Base-by-base conservation (phyloP, 1,284 basidiomycete genomes). In the Naganishia cerealis region DNA sequence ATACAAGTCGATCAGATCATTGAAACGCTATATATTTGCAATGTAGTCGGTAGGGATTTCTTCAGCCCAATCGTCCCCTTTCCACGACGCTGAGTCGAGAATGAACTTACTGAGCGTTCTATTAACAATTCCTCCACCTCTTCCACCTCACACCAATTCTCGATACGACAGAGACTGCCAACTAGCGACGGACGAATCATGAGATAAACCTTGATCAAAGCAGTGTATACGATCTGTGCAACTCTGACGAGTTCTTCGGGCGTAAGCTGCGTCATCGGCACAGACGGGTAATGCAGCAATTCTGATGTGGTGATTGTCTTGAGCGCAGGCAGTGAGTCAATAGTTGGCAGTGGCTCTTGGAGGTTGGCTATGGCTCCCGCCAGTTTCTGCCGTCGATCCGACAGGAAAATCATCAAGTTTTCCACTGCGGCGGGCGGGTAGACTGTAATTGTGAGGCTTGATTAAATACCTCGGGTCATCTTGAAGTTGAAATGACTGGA, bases 101-200 rank as follows among this genome's bases (percentile, higher is more conserved):
- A 4, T 6, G 16, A 26, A 74, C 84, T 66, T 71, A 92, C 93
- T 85, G 90, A 88, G 39, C 90, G 86, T 42, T 87, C 87, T 71
- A 87, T 85, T 53, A 99, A 81, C 67, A 94, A 86, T 75, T 90
- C 91, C 77, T 98, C 94, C 0, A 99, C 92, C 76, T 98, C 92
- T 1, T 88, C 87, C 0, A 98, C 93, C 76, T 98, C 93, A 80
- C 94, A 98, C 92, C 94, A 99, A 79, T 98, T 98, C 24, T 91
- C 87, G 48, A 95, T 84, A 46, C 96, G 86, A 79, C 95, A 98
- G 53, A 99, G 80, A 29, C 92, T 87, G 0, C 92, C 93, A 5
- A 99, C 83, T 68, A 99, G 82, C 10, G 86, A 87, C 0, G 95
- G 94, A 67, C 90, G 85, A 38, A 90, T 89, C 43, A 90, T 84